phyloP scores from a whole-genome alignment of 352 stramenopile species.

The Phytophthora constricta region DNA sequence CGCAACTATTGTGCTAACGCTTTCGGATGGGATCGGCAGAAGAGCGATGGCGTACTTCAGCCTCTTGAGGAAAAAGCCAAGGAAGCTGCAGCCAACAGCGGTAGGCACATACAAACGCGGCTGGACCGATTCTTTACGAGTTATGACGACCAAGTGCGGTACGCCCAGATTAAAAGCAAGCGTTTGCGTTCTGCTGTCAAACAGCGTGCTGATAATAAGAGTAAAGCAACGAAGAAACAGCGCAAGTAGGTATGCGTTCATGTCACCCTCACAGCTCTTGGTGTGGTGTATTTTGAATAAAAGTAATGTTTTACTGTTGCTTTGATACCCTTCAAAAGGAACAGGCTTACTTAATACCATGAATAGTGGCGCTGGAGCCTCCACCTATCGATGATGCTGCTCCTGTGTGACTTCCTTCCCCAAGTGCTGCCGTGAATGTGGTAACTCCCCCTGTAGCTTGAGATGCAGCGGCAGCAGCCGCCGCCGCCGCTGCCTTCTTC shows the following conservation, averaged over 20 bases:
- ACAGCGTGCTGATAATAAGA: conserved; percentile 31
- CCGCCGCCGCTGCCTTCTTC: conserved; percentile 61
- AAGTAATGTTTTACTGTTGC: no score
- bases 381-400: conserved; percentile 19
- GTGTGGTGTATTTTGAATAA: no score
- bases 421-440: conserved; percentile 19
- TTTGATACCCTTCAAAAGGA: no score
- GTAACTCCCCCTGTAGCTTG: conserved; percentile 12
- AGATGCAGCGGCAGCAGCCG: conserved; percentile 21
- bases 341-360: conserved; percentile 14
- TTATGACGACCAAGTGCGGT: conserved; percentile 97
- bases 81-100: conserved; percentile 28
- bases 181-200: conserved; percentile 85
- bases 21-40: conserved; percentile 94
- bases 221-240: conserved; percentile 22
- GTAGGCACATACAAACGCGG: conserved; percentile 80
- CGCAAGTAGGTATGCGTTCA: conserved; percentile 17
- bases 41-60: conserved; percentile 90
- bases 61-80: conserved; percentile 84
- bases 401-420: conserved; percentile 24
- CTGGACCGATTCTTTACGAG: conserved; percentile 96
- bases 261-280: neutral
- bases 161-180: conserved; percentile 93
- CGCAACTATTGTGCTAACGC: conserved; percentile 87
- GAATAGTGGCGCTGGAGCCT: conserved; percentile 31